These are phyloP conservation scores for Chrysanthemum makinoi DNA, from an alignment of 129 eudicot species.

Conservation along the genomic window DNA sequence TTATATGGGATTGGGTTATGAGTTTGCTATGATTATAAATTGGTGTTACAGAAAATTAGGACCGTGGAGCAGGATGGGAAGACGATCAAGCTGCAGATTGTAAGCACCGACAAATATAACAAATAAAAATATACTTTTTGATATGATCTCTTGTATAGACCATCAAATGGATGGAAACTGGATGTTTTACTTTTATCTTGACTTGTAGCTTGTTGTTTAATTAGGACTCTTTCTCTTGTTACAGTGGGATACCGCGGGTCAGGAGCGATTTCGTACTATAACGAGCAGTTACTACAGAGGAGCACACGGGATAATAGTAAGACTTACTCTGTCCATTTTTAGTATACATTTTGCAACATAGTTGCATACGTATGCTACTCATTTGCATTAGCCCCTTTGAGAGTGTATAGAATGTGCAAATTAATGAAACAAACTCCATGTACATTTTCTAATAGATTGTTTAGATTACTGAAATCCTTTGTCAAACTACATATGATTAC, in stretches of 20 bases:
- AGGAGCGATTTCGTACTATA: conserved; percentile 95
- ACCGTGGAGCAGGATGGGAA: conserved; percentile 88
- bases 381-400: background rate
- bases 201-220: conserved; percentile 14
- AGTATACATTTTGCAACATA: background rate
- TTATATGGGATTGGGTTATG: conserved; percentile 8
- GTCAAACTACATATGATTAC: background rate
- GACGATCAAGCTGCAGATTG: conserved; percentile 93
- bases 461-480: background rate
- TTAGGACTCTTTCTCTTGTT: conserved; percentile 22
- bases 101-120: conserved; percentile 31
- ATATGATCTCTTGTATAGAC: background rate
- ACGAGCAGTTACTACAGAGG: conserved; percentile 99
- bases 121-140: background rate
- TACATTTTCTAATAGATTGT: background rate
- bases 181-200: background rate
- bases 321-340: conserved; percentile 12
- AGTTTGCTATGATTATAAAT: conserved; percentile 1
- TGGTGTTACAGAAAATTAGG: conserved; percentile 74
- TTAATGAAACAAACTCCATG: background rate
- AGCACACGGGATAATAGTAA: conserved; percentile 97
- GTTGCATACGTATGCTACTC: background rate
- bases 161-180: conserved; percentile 9
- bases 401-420: background rate
- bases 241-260: conserved; percentile 99